phyloP scores from a whole-genome alignment of 1,284 basidiomycete genomes.

The Cryptococcus sp. region DNA sequence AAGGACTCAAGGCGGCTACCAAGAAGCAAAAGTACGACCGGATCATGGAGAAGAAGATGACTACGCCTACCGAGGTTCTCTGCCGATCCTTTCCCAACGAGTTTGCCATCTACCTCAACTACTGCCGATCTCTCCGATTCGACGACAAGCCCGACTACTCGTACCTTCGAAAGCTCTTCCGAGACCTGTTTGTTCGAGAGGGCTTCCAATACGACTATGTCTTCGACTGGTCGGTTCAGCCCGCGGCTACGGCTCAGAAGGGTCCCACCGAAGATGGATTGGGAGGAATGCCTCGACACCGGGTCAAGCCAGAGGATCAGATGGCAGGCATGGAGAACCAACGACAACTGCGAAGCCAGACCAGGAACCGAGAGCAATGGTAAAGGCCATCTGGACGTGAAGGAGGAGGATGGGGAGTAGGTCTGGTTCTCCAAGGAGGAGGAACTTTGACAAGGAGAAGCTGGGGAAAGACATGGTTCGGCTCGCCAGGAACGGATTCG shows the following conservation, averaged over 20 bases:
- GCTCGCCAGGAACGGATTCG: constrained; percentile 11
- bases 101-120: constrained; percentile 96
- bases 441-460: constrained; percentile 3
- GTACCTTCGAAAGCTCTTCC: constrained; percentile 95
- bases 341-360: constrained; percentile 41
- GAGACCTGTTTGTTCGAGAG: constrained; percentile 92
- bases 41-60: constrained; percentile 99
- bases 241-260: constrained; percentile 12
- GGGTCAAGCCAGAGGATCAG: constrained; percentile 16
- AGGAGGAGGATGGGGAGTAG: constrained; percentile 1
- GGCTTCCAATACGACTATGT: constrained; percentile 98
- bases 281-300: neutral
- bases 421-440: neutral
- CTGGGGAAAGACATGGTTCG: constrained; percentile 18
- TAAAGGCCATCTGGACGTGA: constrained; percentile 5
- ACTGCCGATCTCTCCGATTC: constrained; percentile 91
- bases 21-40: constrained; percentile 99
- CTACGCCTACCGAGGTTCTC: constrained; percentile 88
- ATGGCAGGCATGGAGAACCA: constrained; percentile 25
- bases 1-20: constrained; percentile 94
- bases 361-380: constrained; percentile 36
- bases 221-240: constrained; percentile 94
- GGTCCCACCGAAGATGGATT: neutral
- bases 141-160: constrained; percentile 99
- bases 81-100: constrained; percentile 97